phyloP scores from a whole-genome alignment of 495 filamentous ascomycete species.

The Thozetella sp. region DNA sequence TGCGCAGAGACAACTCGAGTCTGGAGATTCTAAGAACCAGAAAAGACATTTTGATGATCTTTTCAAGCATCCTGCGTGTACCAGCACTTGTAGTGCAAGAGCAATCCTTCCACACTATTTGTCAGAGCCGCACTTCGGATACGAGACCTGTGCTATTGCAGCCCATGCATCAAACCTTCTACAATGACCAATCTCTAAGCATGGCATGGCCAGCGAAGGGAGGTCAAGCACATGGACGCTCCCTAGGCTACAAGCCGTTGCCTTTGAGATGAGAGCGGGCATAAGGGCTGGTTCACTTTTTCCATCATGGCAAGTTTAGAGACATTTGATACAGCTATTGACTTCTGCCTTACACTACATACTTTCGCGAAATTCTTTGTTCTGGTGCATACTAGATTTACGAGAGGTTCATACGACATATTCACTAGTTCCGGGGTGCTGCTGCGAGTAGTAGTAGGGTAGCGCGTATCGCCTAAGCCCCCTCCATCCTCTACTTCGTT shows the following conservation, averaged over 20 bases:
- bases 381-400: neutral
- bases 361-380: neutral
- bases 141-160: neutral
- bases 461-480: neutral
- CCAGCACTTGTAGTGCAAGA: neutral
- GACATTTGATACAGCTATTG: neutral
- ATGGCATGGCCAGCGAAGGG: neutral
- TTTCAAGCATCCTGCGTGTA: neutral
- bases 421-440: neutral
- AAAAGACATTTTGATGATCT: neutral
- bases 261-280: neutral
- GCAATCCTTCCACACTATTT: neutral
- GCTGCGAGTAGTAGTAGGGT: neutral
- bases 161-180: neutral
- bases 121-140: neutral
- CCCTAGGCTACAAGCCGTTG: neutral
- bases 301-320: neutral
- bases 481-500: neutral
- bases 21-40: neutral
- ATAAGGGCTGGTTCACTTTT: neutral
- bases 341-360: neutral
- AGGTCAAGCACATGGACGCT: neutral
- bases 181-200: neutral
- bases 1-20: neutral
- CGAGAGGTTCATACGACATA: neutral